Evolutionary conservation across 371 early-diverging fungal genomes (phyloP).

Genomic region (Coemansia sp.): DNA sequence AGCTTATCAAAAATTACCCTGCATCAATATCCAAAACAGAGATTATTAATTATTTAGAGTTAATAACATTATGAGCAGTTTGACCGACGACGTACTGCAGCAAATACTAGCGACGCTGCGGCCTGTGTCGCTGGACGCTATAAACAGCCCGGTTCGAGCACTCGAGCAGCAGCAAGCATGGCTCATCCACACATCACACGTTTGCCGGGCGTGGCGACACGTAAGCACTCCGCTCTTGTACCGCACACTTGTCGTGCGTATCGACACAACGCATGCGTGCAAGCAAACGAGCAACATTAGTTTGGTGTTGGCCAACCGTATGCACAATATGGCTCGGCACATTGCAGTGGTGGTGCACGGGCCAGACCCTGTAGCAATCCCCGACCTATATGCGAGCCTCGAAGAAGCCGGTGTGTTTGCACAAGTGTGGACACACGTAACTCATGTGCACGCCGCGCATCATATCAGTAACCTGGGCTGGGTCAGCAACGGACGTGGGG

Average conservation of each 20-base stretch:
- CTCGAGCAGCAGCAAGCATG: not conserved
- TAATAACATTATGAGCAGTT: not conserved
- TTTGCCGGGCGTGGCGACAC: conserved; percentile 1
- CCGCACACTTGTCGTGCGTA: not conserved
- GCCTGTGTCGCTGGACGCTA: not conserved
- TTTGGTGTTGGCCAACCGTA: not conserved
- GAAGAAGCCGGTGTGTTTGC: not conserved
- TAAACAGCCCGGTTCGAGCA: not conserved
- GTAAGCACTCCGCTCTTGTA: not conserved
- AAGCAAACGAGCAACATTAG: not conserved
- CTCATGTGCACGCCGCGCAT: not conserved
- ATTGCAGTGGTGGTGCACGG: conserved; percentile 1
- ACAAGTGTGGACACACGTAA: conserved; percentile 2
- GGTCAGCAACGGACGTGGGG: not conserved
- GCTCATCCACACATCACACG: not conserved
- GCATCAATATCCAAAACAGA: not conserved
- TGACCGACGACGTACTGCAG: not conserved
- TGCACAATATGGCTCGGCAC: not conserved
- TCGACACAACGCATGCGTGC: not conserved
- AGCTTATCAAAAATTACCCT: not conserved
- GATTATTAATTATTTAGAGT: not conserved
- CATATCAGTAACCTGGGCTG: not conserved
- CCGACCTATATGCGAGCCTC: not conserved
- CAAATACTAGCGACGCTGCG: not conserved
- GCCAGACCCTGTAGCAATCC: not conserved